These are phyloP conservation scores for Retiboletus fuscus DNA, from an alignment of 1,284 basidiomycete species.

Conservation along the genomic window DNA sequence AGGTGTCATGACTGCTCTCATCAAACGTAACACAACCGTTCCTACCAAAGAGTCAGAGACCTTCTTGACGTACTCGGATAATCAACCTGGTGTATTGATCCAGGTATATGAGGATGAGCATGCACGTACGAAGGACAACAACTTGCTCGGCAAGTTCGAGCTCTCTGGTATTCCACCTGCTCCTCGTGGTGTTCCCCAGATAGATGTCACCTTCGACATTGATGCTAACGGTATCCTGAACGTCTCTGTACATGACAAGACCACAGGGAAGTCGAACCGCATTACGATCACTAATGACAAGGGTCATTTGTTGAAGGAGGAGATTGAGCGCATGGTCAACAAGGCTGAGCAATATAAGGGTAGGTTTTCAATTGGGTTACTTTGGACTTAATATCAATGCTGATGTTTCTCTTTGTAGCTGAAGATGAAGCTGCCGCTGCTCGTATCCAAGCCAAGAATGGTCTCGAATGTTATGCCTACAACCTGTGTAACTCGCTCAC, in stretches of 20 bases:
- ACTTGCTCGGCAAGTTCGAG: slow-evolving; percentile 99
- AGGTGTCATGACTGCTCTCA: slow-evolving; percentile 98
- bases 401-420: slow-evolving; percentile 54
- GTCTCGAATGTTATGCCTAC: slow-evolving; percentile 94
- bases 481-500: slow-evolving; percentile 93
- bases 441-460: slow-evolving; percentile 90
- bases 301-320: slow-evolving; percentile 97
- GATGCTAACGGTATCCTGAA: slow-evolving; percentile 99
- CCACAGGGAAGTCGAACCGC: slow-evolving; percentile 95
- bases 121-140: slow-evolving; percentile 99
- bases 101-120: slow-evolving; percentile 99
- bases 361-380: slow-evolving; percentile 45
- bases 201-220: slow-evolving; percentile 99
- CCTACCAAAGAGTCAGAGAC: slow-evolving; percentile 99
- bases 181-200: slow-evolving; percentile 97
- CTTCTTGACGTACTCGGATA: slow-evolving; percentile 99
- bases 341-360: slow-evolving; percentile 95
- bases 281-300: slow-evolving; percentile 99
- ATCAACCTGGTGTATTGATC: slow-evolving; percentile 98
- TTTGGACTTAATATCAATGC: slow-evolving; percentile 10
- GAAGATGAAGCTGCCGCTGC: slow-evolving; percentile 87
- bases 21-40: slow-evolving; percentile 98
- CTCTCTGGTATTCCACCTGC: slow-evolving; percentile 97
- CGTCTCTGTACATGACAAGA: slow-evolving; percentile 97
- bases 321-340: slow-evolving; percentile 96